Evolutionary conservation across 2,329 filamentous ascomycete species (phyloP), one percentile per base, ranked within the genome.

Genomic region (Diaporthe sp.): DNA sequence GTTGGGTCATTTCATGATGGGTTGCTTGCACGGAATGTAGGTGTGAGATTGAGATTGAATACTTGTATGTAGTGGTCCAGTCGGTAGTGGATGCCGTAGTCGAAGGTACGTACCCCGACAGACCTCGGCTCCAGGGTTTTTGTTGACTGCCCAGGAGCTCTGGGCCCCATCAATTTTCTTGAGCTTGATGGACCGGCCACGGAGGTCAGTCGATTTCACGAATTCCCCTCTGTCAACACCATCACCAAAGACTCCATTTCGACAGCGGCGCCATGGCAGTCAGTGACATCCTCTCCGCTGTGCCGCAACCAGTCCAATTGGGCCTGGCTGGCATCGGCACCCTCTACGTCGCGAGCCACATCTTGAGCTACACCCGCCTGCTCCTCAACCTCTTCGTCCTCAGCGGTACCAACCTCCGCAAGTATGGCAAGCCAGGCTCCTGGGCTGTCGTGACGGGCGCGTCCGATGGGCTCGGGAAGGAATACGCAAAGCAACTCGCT

Each of bases 361-460:
- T 90, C 28, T 80, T 92, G 73, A 90, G 87, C 80, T 91, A 91
- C 78, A 78, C 92, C 70, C 87, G 87, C 76, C 88, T 95, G 52
- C 78, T 95, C 61, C 82, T 94, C 74, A 92, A 91, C 81, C 85
- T 93, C 52, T 95, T 96, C 80, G 81, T 96, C 74, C 87, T 95
- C 13, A 86, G 87, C 76, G 92, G 92, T 71, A 90, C 86, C 76
- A 90, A 90, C 96, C 92, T 99, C 74, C 92, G 92, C 79, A 95
- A 93, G 78, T 98, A 97, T 86, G 97, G 96, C 78, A 93, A 93
- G 79, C 95, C 95, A 80, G 96, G 96, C 76, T 96, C 93, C 74
- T 99, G 96, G 96, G 97, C 95, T 42, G 91, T 99, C 72, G 90
- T 99, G 54, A 99, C 97, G 35, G 97, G 97, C 77, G 97, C 96